Base-by-base conservation (phyloP, 768 basidiomycete genomes). In the Lentinula guzmanii region DNA sequence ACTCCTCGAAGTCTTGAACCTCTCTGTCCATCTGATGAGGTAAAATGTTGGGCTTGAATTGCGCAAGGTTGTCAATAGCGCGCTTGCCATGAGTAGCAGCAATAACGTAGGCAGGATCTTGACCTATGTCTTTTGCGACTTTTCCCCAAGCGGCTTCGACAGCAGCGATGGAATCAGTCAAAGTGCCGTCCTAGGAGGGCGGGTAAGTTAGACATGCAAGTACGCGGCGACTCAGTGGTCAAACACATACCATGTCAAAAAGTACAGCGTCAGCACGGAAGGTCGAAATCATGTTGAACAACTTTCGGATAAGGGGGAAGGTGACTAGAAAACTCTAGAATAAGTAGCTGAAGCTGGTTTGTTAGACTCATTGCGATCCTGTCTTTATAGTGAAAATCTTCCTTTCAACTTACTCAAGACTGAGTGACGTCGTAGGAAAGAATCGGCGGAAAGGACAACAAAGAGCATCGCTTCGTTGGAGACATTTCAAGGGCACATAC, bases 51-150 rank as follows among this genome's bases (percentile, higher is more conserved):
- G 86, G 85, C 67, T 82, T 85, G 76, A 85, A 85, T 53, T 79
- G 76, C 4, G 79, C 70, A 64, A 90, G 82, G 73, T 90, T 91
- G 75, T 90, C 89, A 68, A 87, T 77, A 10, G 88, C 89, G 63
- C 89, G 85, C 68, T 88, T 86, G 67, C 89, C 89, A 70, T 91
- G 89, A n/a, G 88, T 90, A 42, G 86, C 85, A 9, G 83, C 85
- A 67, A 90, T 87, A 64, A 89, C 86, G 60, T 82, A 77, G 61
- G 79, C 77, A 6, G 86, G 85, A 71, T 87, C 86, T 71, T 83
- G 80, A 58, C 86, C 86, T 55, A 90, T 81, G 69, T 89, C 87
- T 55, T 75, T 74, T 1, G 89, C 88, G 48, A 90, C 87, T 67
- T 83, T 83, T 34, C 82, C 82, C 89, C 89, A 90, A 3, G 89